These are phyloP conservation scores for Candida wancherniae DNA, from an alignment of 805 yeast genomes.

Conservation along the genomic window DNA sequence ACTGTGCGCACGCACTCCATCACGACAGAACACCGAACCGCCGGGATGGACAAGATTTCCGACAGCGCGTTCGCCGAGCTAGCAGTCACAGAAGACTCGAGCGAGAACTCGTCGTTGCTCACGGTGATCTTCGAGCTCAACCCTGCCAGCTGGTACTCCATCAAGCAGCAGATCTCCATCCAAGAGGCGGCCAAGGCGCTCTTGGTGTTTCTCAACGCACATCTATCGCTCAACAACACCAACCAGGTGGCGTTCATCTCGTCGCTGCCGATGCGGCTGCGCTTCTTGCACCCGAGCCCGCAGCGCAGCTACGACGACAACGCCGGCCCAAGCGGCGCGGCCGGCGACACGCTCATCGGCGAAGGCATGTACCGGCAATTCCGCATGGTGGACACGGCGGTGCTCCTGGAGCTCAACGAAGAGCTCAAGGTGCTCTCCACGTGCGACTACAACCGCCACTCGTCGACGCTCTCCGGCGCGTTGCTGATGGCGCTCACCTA, in stretches of 20 bases:
- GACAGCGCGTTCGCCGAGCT: slow-evolving; percentile 49
- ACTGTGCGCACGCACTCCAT: too few relatives aligned
- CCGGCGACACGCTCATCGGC: slow-evolving; percentile 26
- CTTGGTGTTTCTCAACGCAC: slow-evolving; percentile 79
- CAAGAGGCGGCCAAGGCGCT: slow-evolving; percentile 60
- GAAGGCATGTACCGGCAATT: slow-evolving; percentile 82
- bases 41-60: slow-evolving; percentile 73
- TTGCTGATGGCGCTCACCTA: slow-evolving; percentile 77
- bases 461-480: slow-evolving; percentile 60
- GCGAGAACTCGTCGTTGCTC: slow-evolving; percentile 65
- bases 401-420: slow-evolving; percentile 53
- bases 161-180: slow-evolving; percentile 45
- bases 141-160: slow-evolving; percentile 60
- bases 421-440: slow-evolving; percentile 21
- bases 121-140: slow-evolving; percentile 75
- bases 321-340: slow-evolving; percentile 1
- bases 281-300: slow-evolving; percentile 62
- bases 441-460: slow-evolving; percentile 19
- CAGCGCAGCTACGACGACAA: slow-evolving; percentile 11
- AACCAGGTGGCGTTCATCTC: slow-evolving; percentile 81
- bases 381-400: slow-evolving; percentile 68
- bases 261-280: slow-evolving; percentile 66
- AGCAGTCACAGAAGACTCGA: slow-evolving; percentile 20
- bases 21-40: too few relatives aligned
- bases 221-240: slow-evolving; percentile 75